Evolutionary conservation across 345 rosid species (phyloP), one percentile per base, ranked within the genome.

Genomic region (Lumnitzera littorea): DNA sequence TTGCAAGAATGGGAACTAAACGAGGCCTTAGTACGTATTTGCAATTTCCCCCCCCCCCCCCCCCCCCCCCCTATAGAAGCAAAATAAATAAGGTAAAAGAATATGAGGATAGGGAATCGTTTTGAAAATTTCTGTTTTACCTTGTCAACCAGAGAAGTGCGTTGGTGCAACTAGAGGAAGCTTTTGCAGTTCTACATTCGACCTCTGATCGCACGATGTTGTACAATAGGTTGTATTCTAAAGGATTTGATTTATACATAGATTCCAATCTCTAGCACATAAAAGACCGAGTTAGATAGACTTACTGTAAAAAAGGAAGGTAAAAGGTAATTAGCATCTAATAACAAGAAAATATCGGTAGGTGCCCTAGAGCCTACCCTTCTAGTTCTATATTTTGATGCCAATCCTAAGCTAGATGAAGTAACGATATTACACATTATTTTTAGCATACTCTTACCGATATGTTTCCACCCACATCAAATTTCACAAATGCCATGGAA

Each of bases 111-210:
- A 46, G 11, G 43, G 24, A 2, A 7, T 15, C 8, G 50, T 50
- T 57, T n/a, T 14, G 15, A 9, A 4, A 36, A 14, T 41, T 36
- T 41, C 46, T 36, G 3, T 17, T 20, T 57, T 67, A 88, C 97
- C 94, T 82, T 29, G 98, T 88, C 68, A 91, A 69, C 98, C 98
- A 91, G 69, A 91, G 98, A 75, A 91, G 94, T 51, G 96, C 96
- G 57, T 82, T 86, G 69, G 98, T 83, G 78, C 95, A 91, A 54
- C 96, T 91, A 56, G 95, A 88, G 43, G 98, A 84, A 63, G 76
- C 79, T 68, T 86, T 86, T 2, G 96, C 85, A 5, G 83, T 82
- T 70, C 84, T 84, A 25, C 85, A 79, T 55, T 73, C 84, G 54
- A 91, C 75, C 80, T 88, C 98, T 20, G 65, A 88, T 70, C 74